Evolutionary conservation across 208 protist genomes (phyloP).

Genomic region (Trypanosoma rangeli): DNA sequence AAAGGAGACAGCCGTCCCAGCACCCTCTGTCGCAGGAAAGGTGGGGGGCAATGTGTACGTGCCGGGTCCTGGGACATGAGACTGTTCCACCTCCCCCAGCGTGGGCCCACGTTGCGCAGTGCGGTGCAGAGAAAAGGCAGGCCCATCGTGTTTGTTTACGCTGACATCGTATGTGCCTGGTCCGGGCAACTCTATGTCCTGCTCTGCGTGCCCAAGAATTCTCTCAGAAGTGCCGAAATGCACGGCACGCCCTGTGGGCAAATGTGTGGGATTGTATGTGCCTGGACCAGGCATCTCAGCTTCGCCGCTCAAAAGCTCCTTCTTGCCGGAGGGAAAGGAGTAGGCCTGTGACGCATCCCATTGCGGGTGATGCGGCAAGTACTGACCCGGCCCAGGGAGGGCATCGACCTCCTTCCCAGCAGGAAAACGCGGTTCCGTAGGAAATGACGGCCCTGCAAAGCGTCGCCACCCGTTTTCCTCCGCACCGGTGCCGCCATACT

Average conservation of each 20-base stretch:
- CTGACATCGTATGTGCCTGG: slow-evolving; percentile 36
- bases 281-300: slow-evolving; percentile 24
- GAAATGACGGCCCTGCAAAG: slow-evolving; percentile 11
- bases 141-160: neutral
- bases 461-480: slow-evolving; percentile 1
- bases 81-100: slow-evolving; percentile 19
- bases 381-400: slow-evolving; percentile 27
- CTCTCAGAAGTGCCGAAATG: slow-evolving; percentile 25
- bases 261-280: slow-evolving; percentile 16
- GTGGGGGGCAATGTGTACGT: slow-evolving; percentile 25
- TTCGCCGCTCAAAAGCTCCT: neutral
- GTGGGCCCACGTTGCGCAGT: slow-evolving; percentile 17
- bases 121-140: slow-evolving; percentile 15
- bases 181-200: slow-evolving; percentile 18
- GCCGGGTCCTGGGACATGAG: slow-evolving; percentile 25
- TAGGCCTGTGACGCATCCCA: slow-evolving; percentile 29
- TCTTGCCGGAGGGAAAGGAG: slow-evolving; percentile 19
- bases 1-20: slow-evolving; percentile 17
- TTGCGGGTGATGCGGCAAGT: slow-evolving; percentile 23
- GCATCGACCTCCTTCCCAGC: neutral
- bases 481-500: slow-evolving; percentile 19
- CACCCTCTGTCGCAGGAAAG: slow-evolving; percentile 20
- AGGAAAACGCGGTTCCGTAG: slow-evolving; percentile 21
- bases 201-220: neutral
- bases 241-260: slow-evolving; percentile 3